Percentiles rank a stretch among this genome's conserved stretches.
These are phyloP conservation scores for Prorocentrum cordatum DNA, from an alignment of 169 alveolate species.

Conservation along the genomic window DNA sequence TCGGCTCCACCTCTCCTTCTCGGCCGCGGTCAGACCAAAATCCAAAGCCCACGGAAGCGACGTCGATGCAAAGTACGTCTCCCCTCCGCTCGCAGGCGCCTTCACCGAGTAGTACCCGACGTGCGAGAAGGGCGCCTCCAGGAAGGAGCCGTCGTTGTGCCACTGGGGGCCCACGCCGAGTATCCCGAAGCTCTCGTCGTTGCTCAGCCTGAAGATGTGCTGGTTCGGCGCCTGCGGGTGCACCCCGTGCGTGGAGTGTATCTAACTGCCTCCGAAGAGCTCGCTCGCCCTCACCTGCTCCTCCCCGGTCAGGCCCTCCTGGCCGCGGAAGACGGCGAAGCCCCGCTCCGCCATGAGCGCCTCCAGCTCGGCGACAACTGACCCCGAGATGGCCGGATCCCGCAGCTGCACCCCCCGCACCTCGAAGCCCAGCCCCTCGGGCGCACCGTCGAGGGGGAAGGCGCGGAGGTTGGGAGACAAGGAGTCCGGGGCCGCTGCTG, in stretches of 20 bases:
- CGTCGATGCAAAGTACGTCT: background rate
- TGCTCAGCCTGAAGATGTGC: background rate
- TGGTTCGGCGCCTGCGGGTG: background rate
- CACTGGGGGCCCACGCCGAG: background rate
- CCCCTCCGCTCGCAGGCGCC: background rate
- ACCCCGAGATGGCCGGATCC: no score
- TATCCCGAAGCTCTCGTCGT: background rate
- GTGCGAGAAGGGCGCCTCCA: background rate
- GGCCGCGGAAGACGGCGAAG: no score
- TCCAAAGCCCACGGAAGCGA: background rate
- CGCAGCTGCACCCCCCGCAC: no score
- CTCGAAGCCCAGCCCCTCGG: no score
- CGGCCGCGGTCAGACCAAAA: background rate
- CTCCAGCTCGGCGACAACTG: no score
- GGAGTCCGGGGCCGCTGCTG: no score
- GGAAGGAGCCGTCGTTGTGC: background rate
- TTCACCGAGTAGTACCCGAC: background rate
- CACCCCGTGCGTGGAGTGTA: background rate
- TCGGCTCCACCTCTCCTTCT: background rate
- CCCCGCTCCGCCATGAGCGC: no score
- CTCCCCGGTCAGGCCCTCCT: no score
- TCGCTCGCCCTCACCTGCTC: background rate
- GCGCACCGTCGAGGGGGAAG: no score
- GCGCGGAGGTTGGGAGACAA: no score
- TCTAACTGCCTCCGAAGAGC: background rate